phyloP scores from a whole-genome alignment of 805 yeast genomes.

The Millerozyma acaciae region DNA sequence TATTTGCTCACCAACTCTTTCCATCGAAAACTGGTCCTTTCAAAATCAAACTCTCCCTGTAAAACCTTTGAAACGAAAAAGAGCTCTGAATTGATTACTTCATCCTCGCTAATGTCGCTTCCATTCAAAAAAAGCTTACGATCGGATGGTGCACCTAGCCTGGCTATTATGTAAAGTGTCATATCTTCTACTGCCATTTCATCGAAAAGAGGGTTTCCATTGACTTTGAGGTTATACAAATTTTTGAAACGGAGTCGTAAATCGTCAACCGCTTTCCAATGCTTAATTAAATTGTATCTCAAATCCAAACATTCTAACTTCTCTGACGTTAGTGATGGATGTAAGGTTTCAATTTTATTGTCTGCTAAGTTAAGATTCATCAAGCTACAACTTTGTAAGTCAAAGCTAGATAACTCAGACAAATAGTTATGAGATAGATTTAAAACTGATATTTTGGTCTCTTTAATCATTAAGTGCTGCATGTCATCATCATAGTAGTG shows the following conservation, averaged over 20 bases:
- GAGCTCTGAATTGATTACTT: slow-evolving; percentile 62
- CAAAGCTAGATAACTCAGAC: slow-evolving; percentile 21
- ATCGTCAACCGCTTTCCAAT: slow-evolving; percentile 48
- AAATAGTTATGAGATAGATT: slow-evolving; percentile 44
- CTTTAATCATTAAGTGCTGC: slow-evolving; percentile 5
- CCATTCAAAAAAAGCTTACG: slow-evolving; percentile 54
- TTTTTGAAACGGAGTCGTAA: slow-evolving; percentile 30
- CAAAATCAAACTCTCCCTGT: slow-evolving; percentile 17
- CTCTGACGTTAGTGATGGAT: not conserved
- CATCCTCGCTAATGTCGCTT: slow-evolving; percentile 39
- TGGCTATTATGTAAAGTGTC: slow-evolving; percentile 42
- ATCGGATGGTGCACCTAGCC: slow-evolving; percentile 19
- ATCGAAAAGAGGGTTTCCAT: slow-evolving; percentile 49
- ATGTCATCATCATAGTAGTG: slow-evolving; percentile 18
- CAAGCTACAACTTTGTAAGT: slow-evolving; percentile 2
- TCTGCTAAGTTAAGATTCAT: slow-evolving; percentile 30
- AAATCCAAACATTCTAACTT: slow-evolving; percentile 40
- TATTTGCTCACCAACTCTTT: slow-evolving; percentile 33
- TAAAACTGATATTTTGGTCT: slow-evolving; percentile 8
- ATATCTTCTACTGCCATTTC: slow-evolving; percentile 26
- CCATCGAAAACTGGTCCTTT: slow-evolving; percentile 37
- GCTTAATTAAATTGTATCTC: slow-evolving; percentile 43
- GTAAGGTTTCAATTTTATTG: slow-evolving; percentile 25
- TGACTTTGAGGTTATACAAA: slow-evolving; percentile 45
- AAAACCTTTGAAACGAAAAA: slow-evolving; percentile 55